These are phyloP conservation scores for Gyromitra esculenta DNA, from an alignment of 2,329 filamentous ascomycete species.

Conservation along the genomic window DNA sequence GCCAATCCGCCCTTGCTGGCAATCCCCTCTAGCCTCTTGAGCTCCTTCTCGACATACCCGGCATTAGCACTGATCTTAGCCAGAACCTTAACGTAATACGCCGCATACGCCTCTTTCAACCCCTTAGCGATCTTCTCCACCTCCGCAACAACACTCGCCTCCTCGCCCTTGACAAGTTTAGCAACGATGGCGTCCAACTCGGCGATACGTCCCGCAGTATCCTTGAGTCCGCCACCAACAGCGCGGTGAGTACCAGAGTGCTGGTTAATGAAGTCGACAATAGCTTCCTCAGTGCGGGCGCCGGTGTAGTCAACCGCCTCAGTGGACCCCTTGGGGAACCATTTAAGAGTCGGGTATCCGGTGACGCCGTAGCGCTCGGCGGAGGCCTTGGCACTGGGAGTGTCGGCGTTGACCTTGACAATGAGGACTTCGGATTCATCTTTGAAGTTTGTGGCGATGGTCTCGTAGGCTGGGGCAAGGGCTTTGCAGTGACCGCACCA, in stretches of 20 bases:
- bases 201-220: constrained; percentile 81
- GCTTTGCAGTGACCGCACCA: constrained; percentile 85
- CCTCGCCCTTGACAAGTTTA: constrained; percentile 71
- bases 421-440: constrained; percentile 69
- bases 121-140: constrained; percentile 75
- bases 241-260: constrained; percentile 88
- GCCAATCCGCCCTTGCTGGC: constrained; percentile 47
- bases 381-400: constrained; percentile 81
- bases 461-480: constrained; percentile 90
- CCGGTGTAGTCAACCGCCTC: constrained; percentile 74
- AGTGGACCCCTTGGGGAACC: constrained; percentile 86
- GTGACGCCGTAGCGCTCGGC: constrained; percentile 79
- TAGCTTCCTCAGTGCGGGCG: constrained; percentile 77
- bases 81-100: constrained; percentile 91
- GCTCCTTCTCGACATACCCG: constrained; percentile 85
- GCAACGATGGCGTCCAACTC: constrained; percentile 80
- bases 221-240: constrained; percentile 80
- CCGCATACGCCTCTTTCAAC: constrained; percentile 81
- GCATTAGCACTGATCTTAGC: constrained; percentile 70
- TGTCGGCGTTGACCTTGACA: constrained; percentile 89
- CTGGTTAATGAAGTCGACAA: constrained; percentile 85
- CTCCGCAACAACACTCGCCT: constrained; percentile 73
- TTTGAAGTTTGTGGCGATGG: constrained; percentile 80
- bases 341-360: constrained; percentile 97
- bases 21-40: constrained; percentile 67